Evolutionary conservation across 352 stramenopile genomes (phyloP), one percentile per base, ranked within the genome.

Genomic region (Aphanomyces euteiches): DNA sequence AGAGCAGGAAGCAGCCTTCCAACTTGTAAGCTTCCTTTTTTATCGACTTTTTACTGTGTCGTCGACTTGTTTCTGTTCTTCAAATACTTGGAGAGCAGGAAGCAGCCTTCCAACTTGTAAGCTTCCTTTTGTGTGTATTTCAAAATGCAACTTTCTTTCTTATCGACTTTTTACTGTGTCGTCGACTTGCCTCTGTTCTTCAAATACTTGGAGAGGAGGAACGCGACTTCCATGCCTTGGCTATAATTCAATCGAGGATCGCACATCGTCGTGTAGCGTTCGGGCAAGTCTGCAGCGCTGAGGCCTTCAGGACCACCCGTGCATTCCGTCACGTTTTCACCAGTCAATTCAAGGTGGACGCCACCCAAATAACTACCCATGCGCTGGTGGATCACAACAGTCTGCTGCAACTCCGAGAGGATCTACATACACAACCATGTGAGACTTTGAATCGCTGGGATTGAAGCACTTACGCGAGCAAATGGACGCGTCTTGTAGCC

Each of bases 261-360:
- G 74, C 97, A 99, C 75, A 92, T 95, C 66, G 96, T 99, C 69
- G 95, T 91, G 89, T 99, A 99, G 67, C 93, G 87, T 71, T 93
- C 79, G 19, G 80, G 86, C 38, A 99, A 81, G 67, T 98, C 94
- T 12, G 89, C 80, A 76, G 98, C 95, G 48, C 90, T 95, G 37
- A 99, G 92, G 67, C 88, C 88, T 68, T 97, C 87, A 1, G 98
- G 85, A 28, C 97, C 97, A 65, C 97, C 97, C 65, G 97, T 98
- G 80, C 97, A 99, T 81, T 99, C 97, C 2, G 97, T 99, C 39
- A 99, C 97, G 84, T 99, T 97, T 76, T 99, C 95, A 53, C 97
- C 97, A 21, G 97, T 99, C 80, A 99, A 96, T 77, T 99, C 97
- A 75, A 99, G 91, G 77, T 99, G 91, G 47, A 98, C 90, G 39